Base-by-base conservation (phyloP, 2,329 filamentous ascomycete genomes). In the Laburnicola sp. region DNA sequence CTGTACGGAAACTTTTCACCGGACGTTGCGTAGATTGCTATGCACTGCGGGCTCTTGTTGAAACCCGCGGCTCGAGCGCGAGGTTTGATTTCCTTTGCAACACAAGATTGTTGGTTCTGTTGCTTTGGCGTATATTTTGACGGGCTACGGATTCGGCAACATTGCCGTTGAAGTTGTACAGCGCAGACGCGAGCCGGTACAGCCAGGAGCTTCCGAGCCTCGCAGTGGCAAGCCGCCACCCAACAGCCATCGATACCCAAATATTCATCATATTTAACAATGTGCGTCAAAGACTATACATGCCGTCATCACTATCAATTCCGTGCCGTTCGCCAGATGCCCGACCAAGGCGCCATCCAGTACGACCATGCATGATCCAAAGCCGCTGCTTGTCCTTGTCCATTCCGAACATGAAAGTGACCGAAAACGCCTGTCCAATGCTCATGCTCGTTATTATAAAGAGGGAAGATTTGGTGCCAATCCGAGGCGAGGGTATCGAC, bases 351-450 rank as follows among this genome's bases (percentile, higher is more conserved):
- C 10, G 21, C 31, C 11, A 11, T 25, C 26, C 26, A 21, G 16
- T 39, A 34, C 26, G 40, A 52, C 42, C 34, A 34, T 30, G 21
- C 23, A 31, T 27, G 28, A 16, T 16, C 16, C 16, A 16, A 16
- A 16, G 16, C 16, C 16, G 16, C 16, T 16, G 16, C 43, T 36
- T 36, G 35, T 42, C 28, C 39, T 38, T 28, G 8, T 36, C 42
- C 9, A 25, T 21, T 16, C 41, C 8, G 6, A 36, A 1, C 23
- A 30, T 30, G 41, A 35, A 39, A 39, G 21, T 28, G 43, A 56
- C 51, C 50, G 53, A 37, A 62, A 67, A 69, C 68, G 56, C 69
- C 69, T 42, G 39, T 47, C 61, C 60, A 68, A 72, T 72, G 68
- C 66, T 60, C 53, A 66, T 70, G 56, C 58, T 59, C 50, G 58